Base-by-base conservation (phyloP, 2,329 filamentous ascomycete species). In the Thielaviopsis ethacetica region DNA sequence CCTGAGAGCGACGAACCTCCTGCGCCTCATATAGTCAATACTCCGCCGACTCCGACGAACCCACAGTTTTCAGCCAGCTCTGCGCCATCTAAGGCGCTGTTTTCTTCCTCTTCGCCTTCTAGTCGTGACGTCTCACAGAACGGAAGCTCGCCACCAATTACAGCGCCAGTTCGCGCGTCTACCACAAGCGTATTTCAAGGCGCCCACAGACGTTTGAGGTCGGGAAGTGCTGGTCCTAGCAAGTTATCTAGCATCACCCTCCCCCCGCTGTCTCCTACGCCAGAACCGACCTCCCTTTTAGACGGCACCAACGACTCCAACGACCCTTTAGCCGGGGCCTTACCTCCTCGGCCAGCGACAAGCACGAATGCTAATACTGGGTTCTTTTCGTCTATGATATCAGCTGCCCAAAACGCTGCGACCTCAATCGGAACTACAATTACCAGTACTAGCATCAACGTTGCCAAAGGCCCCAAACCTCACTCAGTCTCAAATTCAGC, bases 341-440 rank as follows among this genome's bases (percentile, higher is more conserved):
- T 56, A 44, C 59, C 17, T 34, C 57, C 17, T 12, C 38, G 58
- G 17, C 44, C 58, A 12, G 58, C 53, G 13, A 59, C 58, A 9
- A 59, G 56, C 38, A 50, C 58, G 21, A 59, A 51, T 54, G 27
- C 79, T 30, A 77, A 80, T 58, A 75, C 79, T 44, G 84, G 90
- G 0, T 97, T 98, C 73, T 97, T 98, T 71, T 95, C 89, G 4
- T 91, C 88, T 26, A 87, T 98, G 67, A 82, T 98, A 63, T 91
- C 89, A 49, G 91, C 86, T 53, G 93, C 93, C 19, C 91, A 97
- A 70, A 96, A 86, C 77, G 91, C 91, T 51, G 90, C 91, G 15
- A 89, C 75, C 63, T 83, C 81, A 19, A 70, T 91, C 4, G 88
- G 79, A 64, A 88, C 80, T 63, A 88, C 84, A 54, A 84, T 96